Base-by-base conservation (phyloP, 192 early-diverging fungal species). In the Lunasporangiospora selenospora region DNA sequence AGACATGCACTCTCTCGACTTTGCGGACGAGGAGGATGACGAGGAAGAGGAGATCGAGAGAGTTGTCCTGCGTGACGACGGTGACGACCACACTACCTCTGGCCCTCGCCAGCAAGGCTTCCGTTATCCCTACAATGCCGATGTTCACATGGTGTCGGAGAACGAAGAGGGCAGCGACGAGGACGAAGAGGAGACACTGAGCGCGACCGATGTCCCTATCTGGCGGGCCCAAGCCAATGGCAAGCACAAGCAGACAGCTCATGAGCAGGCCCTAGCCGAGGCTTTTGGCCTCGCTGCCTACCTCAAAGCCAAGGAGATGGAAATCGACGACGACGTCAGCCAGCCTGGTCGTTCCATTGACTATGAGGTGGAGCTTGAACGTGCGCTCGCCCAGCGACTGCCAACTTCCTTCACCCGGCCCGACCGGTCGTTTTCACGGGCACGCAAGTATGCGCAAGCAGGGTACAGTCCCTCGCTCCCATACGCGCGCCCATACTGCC, bases 241-340 rank as follows among this genome's bases (percentile, higher is more conserved):
- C 41, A 71, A 71, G 40, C 67, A 71, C 67, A 71, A 58, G 47
- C 67, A 71, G 26, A 71, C 58, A 6, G 59, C 49, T 18, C 67
- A 71, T 33, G 67, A 71, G 46, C 67, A 71, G 52, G 67, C 48
- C 21, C 19, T 71, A 53, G 67, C 67, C 3, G 67, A 71, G 53
- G 57, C 67, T 6, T 71, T 71, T 61, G 67, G 67, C 12, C 53
- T 71, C 7, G 67, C 67, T 8, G 67, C 67, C 10, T 71, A 71
- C 39, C 67, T 71, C 67, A 62, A 71, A 40, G 67, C 67, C 46
- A 71, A 62, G 37, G 67, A 71, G 59, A 56, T 71, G 59, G 51
- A 53, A 15, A 18, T 34, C 10, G n/a, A 24, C 13, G 34, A 53
- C 9, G 53, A 62, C 33, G 40, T 52, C 24, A 34, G 53, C 48